These are phyloP conservation scores for Lathyrus tuberosus DNA, from an alignment of 306 rosid species.

Conservation along the genomic window DNA sequence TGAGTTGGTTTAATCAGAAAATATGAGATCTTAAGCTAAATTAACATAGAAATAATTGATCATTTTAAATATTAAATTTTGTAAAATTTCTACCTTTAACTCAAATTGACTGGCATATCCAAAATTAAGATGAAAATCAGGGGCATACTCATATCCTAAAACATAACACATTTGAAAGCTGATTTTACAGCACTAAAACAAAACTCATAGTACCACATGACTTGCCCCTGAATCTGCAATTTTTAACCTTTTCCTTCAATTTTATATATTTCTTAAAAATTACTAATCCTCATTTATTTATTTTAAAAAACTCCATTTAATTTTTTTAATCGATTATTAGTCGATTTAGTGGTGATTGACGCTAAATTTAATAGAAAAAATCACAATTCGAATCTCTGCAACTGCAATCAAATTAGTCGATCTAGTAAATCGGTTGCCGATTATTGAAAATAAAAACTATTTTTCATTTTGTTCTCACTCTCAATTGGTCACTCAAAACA, in stretches of 20 bases:
- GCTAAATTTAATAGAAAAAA: no score
- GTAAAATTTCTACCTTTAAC: neutral
- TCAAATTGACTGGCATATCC: neutral
- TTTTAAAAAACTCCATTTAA: neutral
- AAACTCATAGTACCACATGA: conserved; percentile 24
- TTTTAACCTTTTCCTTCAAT: conserved; percentile 31
- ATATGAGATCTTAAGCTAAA: no score
- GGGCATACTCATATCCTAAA: conserved; percentile 8
- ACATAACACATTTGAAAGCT: conserved; percentile 29
- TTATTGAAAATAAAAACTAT: no score
- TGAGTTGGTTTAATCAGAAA: no score
- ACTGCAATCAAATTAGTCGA: no score
- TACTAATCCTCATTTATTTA: neutral
- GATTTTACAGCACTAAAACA: conserved; percentile 34
- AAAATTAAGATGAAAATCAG: conserved; percentile 25
- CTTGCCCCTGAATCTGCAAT: conserved; percentile 7
- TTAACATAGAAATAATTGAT: no score
- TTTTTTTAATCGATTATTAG: no score
- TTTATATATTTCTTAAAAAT: neutral
- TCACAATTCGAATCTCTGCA: no score
- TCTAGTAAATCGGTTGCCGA: no score
- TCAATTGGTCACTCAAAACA: conserved; percentile 32
- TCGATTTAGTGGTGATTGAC: no score
- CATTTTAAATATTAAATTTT: no score
- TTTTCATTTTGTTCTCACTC: neutral